Base-by-base conservation (phyloP, 495 filamentous ascomycete species). In the Penicillium lagena region DNA sequence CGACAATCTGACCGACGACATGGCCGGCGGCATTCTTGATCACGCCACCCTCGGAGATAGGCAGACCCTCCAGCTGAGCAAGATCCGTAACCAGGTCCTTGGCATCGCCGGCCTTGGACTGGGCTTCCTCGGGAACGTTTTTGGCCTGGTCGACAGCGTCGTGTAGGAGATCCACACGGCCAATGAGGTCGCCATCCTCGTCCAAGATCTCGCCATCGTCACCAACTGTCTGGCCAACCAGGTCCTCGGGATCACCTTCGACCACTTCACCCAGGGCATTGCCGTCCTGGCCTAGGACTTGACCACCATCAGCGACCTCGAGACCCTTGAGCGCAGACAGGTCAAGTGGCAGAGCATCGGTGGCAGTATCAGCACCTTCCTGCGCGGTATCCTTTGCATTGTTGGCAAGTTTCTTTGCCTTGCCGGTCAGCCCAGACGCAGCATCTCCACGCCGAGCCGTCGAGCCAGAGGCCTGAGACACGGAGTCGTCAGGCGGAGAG, bases 301-400 rank as follows among this genome's bases (percentile, higher is more conserved):
- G 52, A 9, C 68, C 73, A 12, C 55, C 68, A 27, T 75, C 66
- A 8, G 60, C 60, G 50, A 94, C 78, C 43, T 73, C 77, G 56
- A 79, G 81, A 52, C 78, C 79, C 44, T 82, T 83, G 34, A 93
- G 67, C n/a, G 78, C 60, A 1, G 83, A 82, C 34, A 85, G 72
- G 55, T 90, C 82, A 10, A 69, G 48, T 0, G 63, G 64, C 10
- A 60, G 40, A 9, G 56, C 58, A 3, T 67, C 57, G 9, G 55
- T 52, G 2, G 54, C 60, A 13, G 58, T 58, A 39, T 73, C 55
- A 1, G 47, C 51, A 11, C 49, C 55, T 9, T 53, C 31, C 10
- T 47, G 34, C 7, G 31, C 45, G 15, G 56, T 51, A 35, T 61
- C 53, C 42, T 64, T 60, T 0, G 50, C 48, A 49, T 56, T 39